These are phyloP conservation scores for Trichoderma sp. DNA, from an alignment of 2,329 filamentous ascomycete species.

Conservation along the genomic window DNA sequence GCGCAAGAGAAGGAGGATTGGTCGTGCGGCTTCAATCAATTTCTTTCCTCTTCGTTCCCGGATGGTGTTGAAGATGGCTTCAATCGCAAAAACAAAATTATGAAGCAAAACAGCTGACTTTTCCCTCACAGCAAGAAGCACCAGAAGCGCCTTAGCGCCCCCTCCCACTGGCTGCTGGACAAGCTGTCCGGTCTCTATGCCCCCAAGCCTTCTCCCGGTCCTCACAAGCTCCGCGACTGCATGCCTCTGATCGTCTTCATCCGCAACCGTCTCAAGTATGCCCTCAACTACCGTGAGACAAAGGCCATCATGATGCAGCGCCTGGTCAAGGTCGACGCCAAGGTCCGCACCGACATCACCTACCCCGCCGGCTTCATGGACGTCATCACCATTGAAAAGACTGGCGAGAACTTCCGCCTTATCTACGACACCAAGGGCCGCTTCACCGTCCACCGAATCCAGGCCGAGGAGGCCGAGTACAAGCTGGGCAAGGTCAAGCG, in stretches of 20 bases:
- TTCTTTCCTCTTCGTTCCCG: background rate
- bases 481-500: conserved; percentile 99
- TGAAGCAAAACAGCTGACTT: conserved; percentile 29
- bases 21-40: background rate
- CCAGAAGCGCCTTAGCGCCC: conserved; percentile 99
- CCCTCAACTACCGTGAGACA: conserved; percentile 96
- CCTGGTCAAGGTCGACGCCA: conserved; percentile 98
- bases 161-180: conserved; percentile 99
- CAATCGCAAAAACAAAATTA: background rate
- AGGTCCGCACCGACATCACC: conserved; percentile 98
- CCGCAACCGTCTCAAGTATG: conserved; percentile 97
- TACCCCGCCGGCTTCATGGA: conserved; percentile 99
- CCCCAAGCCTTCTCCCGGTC: conserved; percentile 71
- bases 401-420: conserved; percentile 99
- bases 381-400: conserved; percentile 99
- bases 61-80: background rate
- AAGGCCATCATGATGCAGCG: conserved; percentile 99
- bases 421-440: conserved; percentile 99
- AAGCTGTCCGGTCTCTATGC: conserved; percentile 93
- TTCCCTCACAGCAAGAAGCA: conserved; percentile 78
- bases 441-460: conserved; percentile 99
- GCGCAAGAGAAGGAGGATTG: background rate
- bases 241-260: conserved; percentile 99
- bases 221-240: conserved; percentile 99
- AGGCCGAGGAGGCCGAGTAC: conserved; percentile 97